A percentile compares a stretch with the other conserved stretches of the same genome.
Evolutionary conservation across 2,329 filamentous ascomycete genomes (phyloP).

Genomic region (Tolypocladium endophyticum): DNA sequence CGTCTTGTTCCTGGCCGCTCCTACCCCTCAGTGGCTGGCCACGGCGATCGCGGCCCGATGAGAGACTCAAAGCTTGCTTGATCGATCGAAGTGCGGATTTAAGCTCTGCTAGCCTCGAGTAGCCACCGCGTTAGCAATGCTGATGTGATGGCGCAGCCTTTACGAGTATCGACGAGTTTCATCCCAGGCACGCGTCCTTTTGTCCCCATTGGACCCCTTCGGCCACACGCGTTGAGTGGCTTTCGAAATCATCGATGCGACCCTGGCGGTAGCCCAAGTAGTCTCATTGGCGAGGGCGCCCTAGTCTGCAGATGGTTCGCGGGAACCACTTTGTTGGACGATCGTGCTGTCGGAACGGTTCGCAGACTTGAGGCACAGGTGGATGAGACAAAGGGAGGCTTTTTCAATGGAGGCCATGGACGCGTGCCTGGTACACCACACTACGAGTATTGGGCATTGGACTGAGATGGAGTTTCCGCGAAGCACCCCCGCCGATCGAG

Average conservation of each 20-base stretch:
- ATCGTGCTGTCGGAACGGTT: neutral
- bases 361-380: neutral
- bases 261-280: neutral
- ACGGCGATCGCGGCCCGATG: neutral
- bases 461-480: neutral
- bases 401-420: neutral
- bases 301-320: neutral
- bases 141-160: neutral
- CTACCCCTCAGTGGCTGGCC: neutral
- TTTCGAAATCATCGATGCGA: neutral
- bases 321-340: neutral
- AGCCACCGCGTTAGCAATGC: neutral
- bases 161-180: neutral
- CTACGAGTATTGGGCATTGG: neutral
- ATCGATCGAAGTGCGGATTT: too few relatives aligned
- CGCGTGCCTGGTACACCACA: neutral
- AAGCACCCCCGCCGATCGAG: neutral
- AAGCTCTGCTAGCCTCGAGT: neutral
- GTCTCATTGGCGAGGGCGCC: neutral
- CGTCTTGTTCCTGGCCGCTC: neutral
- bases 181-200: neutral
- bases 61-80: neutral
- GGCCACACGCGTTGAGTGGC: neutral
- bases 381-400: neutral
- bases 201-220: neutral